Evolutionary conservation across 805 yeast genomes (phyloP), one percentile per base, ranked within the genome.

Genomic region (Maudiozyma bulderi): DNA sequence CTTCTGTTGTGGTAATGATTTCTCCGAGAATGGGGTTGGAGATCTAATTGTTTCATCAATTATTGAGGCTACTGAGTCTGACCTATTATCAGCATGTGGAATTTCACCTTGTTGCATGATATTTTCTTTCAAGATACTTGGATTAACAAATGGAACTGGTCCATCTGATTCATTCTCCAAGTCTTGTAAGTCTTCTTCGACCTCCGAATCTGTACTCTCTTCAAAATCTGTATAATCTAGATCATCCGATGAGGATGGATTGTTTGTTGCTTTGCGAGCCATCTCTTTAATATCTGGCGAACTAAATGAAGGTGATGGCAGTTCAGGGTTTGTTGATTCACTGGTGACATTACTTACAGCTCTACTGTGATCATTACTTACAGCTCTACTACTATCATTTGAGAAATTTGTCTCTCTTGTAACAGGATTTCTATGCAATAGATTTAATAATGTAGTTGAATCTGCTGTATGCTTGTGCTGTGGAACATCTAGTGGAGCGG

Each of bases 191-290:
- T 60, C 63, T 30, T 57, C 59, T 14, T 53, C 57, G n/a, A 53
- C 52, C 15, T 51, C 57, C 6, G 51, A 49, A 20, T 55, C 62
- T 1, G 64, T 58, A 43, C 59, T 52, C 44, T 60, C 57, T 54
- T 62, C 65, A 45, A 63, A 66, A 28, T 57, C 63, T 34, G 59
- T 64, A 40, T 64, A 61, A 43, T 37, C 45, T 14, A 40, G n/a
- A 14, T 34, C 46, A n/a, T 43, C 45, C 2, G 46, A 44, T 5
- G 26, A 34, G 26, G n/a, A 14, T 20, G 26, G 26, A 20, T 20
- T 20, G 26, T 20, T 20, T 20, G 26, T 20, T 20, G 11, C 15
- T 8, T 7, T 14, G 8, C 31, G 30, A 8, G 26, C 6, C 26
- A 42, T 14, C 10, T n/a, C 8, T 11, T 13, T 15, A 26, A n/a